Evolutionary conservation across 2,329 filamentous ascomycete genomes (phyloP).

Genomic region (Emergomyces pasteurianus): DNA sequence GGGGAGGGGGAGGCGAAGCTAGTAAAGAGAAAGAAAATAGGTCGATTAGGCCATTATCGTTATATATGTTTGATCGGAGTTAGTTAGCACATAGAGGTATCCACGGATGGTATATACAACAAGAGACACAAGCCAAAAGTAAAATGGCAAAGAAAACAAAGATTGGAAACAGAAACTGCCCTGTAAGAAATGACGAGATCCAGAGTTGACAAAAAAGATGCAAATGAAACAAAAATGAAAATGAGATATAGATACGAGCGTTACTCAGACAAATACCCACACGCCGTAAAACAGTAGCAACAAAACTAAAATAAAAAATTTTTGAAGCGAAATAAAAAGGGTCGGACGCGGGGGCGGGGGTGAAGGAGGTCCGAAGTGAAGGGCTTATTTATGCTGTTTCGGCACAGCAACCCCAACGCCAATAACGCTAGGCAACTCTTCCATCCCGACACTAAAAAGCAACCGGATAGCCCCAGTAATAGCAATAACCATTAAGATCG

Average conservation of each 20-base stretch:
- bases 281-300: background rate
- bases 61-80: background rate
- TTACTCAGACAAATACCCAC: background rate
- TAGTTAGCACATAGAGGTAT: background rate
- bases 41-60: background rate
- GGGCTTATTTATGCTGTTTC: constrained; percentile 34
- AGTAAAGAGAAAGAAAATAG: too few species aligned
- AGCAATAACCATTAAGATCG: constrained; percentile 55
- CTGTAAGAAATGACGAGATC: background rate
- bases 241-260: background rate
- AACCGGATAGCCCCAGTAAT: constrained; percentile 62
- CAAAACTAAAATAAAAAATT: background rate
- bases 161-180: background rate
- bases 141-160: background rate
- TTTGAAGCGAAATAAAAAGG: background rate
- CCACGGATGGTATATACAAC: background rate
- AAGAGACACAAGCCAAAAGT: background rate
- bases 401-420: constrained; percentile 79
- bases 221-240: background rate
- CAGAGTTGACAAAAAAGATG: background rate
- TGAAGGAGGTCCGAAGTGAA: background rate
- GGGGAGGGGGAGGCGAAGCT: background rate
- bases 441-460: constrained; percentile 70
- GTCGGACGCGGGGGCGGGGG: too few species aligned
- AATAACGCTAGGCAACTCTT: constrained; percentile 86